Conservation (phyloP, 352 stramenopile species). For the Stephanocyclus meneghinianus region DNA sequence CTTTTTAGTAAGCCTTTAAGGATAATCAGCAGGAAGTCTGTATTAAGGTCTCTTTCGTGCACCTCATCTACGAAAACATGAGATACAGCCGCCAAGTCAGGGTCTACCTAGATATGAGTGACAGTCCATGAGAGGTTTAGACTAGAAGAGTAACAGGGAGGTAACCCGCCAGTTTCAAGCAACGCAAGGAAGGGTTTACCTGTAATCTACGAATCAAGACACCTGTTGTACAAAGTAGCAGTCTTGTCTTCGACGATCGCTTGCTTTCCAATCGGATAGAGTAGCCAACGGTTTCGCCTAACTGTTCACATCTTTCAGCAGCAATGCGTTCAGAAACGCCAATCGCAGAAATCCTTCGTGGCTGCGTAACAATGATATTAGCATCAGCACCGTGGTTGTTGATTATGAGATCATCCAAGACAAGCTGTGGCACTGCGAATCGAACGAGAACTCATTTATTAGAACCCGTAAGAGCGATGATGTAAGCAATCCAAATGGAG, state of each 20-base stretch:
- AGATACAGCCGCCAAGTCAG: conserved; percentile 85
- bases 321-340: conserved; percentile 58
- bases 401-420: conserved; percentile 59
- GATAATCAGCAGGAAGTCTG: conserved; percentile 89
- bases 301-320: conserved; percentile 63
- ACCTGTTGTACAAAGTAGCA: conserved; percentile 94
- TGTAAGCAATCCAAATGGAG: neutral
- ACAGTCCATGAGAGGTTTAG: neutral
- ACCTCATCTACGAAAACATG: conserved; percentile 97
- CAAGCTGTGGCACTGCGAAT: conserved; percentile 50
- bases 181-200: conserved; percentile 77
- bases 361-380: conserved; percentile 67
- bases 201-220: conserved; percentile 91
- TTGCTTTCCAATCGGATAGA: conserved; percentile 92
- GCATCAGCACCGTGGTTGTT: conserved; percentile 50
- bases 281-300: conserved; percentile 89
- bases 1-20: conserved; percentile 86
- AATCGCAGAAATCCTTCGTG: conserved; percentile 56
- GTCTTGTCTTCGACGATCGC: conserved; percentile 85
- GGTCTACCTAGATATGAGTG: conserved; percentile 55
- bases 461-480: neutral
- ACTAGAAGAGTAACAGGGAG: too few relatives aligned
- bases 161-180: too few relatives aligned
- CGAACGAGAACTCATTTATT: neutral
- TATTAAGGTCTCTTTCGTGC: conserved; percentile 86